Percentiles rank a stretch among this genome's conserved stretches.
Conservation (phyloP, 768 basidiomycete species). For the Agaricus subrufescens region DNA sequence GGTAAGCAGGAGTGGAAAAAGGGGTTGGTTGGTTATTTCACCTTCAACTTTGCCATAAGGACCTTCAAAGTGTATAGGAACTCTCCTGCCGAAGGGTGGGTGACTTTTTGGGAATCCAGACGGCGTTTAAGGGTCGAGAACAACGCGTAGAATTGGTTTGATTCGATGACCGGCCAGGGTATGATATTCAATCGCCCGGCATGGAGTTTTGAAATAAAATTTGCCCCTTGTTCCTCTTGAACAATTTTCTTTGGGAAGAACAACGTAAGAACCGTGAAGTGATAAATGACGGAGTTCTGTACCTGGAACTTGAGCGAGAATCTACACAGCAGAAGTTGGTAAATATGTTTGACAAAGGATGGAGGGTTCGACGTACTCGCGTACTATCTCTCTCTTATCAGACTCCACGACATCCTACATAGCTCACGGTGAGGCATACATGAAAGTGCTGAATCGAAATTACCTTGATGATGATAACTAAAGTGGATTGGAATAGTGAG, state of each 20-base stretch:
- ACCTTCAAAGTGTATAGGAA: constrained; percentile 58
- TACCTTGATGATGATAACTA: constrained; percentile 63
- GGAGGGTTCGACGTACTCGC: constrained; percentile 34
- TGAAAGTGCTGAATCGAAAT: neutral
- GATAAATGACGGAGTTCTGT: neutral
- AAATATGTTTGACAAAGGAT: too few species aligned
- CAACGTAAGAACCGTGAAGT: neutral
- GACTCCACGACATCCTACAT: constrained; percentile 58
- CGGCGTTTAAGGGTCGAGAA: constrained; percentile 42
- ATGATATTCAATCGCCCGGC: constrained; percentile 50
- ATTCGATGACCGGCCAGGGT: constrained; percentile 68
- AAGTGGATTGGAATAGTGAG: constrained; percentile 50
- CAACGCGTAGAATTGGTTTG: constrained; percentile 53
- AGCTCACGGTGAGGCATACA: neutral
- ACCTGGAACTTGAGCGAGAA: constrained; percentile 50
- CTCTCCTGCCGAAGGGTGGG: constrained; percentile 46
- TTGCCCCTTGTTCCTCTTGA: constrained; percentile 52
- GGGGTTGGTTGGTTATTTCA: constrained; percentile 14
- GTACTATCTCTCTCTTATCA: constrained; percentile 52
- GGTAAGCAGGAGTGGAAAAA: neutral
- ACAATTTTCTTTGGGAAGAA: constrained; percentile 43
- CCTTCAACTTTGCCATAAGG: constrained; percentile 66
- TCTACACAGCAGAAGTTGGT: constrained; percentile 20
- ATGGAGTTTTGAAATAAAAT: constrained; percentile 60
- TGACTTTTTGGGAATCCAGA: constrained; percentile 43